Base-by-base conservation (phyloP, 805 yeast genomes). In the Lachancea sp. region DNA sequence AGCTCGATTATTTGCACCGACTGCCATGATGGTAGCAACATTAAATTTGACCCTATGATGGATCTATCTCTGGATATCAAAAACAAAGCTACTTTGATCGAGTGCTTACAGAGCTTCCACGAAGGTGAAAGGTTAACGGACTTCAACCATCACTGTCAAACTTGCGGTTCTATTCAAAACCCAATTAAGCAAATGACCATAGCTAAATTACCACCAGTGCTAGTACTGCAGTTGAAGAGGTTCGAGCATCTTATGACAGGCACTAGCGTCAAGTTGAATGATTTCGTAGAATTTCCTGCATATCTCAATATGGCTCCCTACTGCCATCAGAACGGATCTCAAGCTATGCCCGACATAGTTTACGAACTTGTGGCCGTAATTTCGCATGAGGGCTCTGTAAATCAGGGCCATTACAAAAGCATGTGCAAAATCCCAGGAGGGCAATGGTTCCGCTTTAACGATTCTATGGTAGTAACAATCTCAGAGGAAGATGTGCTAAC, bases 401-500 rank as follows among this genome's bases (percentile, higher is more conserved):
- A 87, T 58, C 92, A 97, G 2, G 99, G 99, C 8, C 99, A 92
- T 61, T 92, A 92, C 59, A 74, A 89, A 11, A 81, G 92, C 13
- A 71, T 80, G 52, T 74, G 85, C 45, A 90, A 89, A 56, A 75
- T 70, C 40, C 67, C 75, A n/a, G 73, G 75, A 30, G 83, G 87
- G 2, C 71, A 74, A 52, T 92, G 99, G 99, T 83, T 83, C 58
- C 80, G 77, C 58, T 89, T 88, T 58, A 96, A 92, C 56, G 99
- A 92, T 64, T 78, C 92, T 13, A 77, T 80, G 52, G 83, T 92
- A 11, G 75, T 88, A 2, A 60, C 76, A 41, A 72, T 87, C 8
- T 60, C 78, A 7, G 77, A 72, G 39, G 75, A 77, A 35, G 80
- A 80, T 42, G 95, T 89, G 11, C 64, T 77, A 41, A 67, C 70